phyloP scores from a whole-genome alignment of 805 yeast genomes.

The Yamadazyma sp. region DNA sequence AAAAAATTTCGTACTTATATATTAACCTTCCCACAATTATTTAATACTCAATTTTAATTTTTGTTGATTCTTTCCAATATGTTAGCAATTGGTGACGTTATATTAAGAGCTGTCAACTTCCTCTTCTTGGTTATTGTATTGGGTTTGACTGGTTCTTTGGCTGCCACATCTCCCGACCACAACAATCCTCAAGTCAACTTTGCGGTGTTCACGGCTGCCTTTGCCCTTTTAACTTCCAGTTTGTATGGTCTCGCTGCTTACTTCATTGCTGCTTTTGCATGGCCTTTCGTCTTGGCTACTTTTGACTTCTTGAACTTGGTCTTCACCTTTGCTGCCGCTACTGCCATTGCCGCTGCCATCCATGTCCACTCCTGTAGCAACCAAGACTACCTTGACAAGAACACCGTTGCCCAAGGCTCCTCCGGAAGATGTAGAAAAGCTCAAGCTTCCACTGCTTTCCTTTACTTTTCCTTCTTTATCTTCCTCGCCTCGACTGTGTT shows the following conservation, averaged over 20 bases:
- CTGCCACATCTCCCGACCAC: slow-evolving; percentile 56
- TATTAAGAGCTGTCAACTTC: slow-evolving; percentile 74
- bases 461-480: slow-evolving; percentile 78
- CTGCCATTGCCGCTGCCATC: slow-evolving; percentile 89
- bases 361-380: slow-evolving; percentile 84
- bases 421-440: slow-evolving; percentile 91
- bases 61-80: slow-evolving; percentile 23
- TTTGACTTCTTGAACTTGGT: slow-evolving; percentile 87
- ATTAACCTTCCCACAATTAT: slow-evolving; percentile 3
- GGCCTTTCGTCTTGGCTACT: slow-evolving; percentile 75
- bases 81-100: slow-evolving; percentile 72
- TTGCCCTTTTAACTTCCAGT: slow-evolving; percentile 77
- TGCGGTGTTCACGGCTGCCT: slow-evolving; percentile 83
- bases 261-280: slow-evolving; percentile 75
- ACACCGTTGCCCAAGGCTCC: slow-evolving; percentile 74
- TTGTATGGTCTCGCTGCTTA: slow-evolving; percentile 77
- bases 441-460: slow-evolving; percentile 80
- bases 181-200: slow-evolving; percentile 82
- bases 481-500: slow-evolving; percentile 66
- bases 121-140: slow-evolving; percentile 73
- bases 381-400: slow-evolving; percentile 58
- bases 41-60: slow-evolving; percentile 1
- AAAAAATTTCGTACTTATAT: slow-evolving; percentile 7
- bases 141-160: slow-evolving; percentile 88
- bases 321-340: slow-evolving; percentile 92